phyloP scores from a whole-genome alignment of 2,329 filamentous ascomycete genomes.

The Tympanopsis confertula region DNA sequence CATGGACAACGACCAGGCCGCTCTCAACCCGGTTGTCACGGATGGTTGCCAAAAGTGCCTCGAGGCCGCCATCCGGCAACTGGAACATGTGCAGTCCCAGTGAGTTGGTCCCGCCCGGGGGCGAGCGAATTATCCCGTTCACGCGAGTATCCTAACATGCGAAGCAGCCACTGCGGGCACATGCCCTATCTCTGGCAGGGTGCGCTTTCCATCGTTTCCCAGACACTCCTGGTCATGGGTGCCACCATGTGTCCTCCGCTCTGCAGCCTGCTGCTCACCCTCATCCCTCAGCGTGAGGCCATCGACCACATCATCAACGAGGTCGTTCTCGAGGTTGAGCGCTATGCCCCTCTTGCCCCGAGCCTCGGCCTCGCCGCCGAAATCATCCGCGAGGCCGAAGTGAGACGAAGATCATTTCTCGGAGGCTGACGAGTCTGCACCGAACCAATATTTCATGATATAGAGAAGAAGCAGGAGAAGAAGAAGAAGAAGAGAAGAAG shows the following conservation, averaged over 20 bases:
- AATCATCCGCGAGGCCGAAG: slow-evolving; percentile 69
- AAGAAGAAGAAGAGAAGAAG: no score
- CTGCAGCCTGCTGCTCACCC: slow-evolving; percentile 48
- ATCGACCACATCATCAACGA: slow-evolving; percentile 70
- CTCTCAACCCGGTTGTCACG: slow-evolving; percentile 59
- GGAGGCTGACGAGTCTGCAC: no score
- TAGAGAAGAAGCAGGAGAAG: no score
- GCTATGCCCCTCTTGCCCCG: slow-evolving; percentile 63
- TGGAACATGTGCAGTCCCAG: slow-evolving; percentile 70
- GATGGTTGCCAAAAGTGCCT: slow-evolving; percentile 73
- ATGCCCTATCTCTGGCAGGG: slow-evolving; percentile 82
- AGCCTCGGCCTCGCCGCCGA: slow-evolving; percentile 67
- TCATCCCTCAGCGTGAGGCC: slow-evolving; percentile 43
- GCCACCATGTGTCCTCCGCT: slow-evolving; percentile 70
- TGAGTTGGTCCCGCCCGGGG: slow-evolving; percentile 30
- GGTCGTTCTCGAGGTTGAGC: slow-evolving; percentile 65
- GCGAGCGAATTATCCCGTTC: slow-evolving; percentile 5
- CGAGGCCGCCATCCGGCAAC: slow-evolving; percentile 67
- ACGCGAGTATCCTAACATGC: slow-evolving; percentile 5
- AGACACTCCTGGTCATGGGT: slow-evolving; percentile 73
- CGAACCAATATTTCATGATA: no score
- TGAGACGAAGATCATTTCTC: slow-evolving; percentile 53
- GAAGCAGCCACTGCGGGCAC: slow-evolving; percentile 61
- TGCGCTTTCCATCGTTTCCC: slow-evolving; percentile 70
- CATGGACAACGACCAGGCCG: slow-evolving; percentile 63